Conservation (phyloP, 2,329 filamentous ascomycete species). For the Teratosphaeria epicoccoides region DNA sequence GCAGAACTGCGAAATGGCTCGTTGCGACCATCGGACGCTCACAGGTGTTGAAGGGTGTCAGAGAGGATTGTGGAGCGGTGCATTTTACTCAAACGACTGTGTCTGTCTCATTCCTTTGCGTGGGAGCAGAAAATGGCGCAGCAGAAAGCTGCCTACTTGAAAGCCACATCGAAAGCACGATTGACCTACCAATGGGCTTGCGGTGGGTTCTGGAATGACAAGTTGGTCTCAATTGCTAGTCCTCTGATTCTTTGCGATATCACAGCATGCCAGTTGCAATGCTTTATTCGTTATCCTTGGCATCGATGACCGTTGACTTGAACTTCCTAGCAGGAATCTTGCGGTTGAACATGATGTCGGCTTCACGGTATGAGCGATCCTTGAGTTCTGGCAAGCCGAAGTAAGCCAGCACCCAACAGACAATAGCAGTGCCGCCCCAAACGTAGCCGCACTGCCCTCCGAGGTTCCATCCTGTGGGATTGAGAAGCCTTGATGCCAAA, state of each 20-base stretch:
- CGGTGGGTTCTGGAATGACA: no score
- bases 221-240: no score
- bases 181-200: no score
- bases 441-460: slow-evolving; percentile 39
- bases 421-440: slow-evolving; percentile 35
- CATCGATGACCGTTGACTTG: slow-evolving; percentile 34
- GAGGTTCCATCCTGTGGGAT: slow-evolving; percentile 25
- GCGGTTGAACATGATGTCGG: slow-evolving; percentile 37
- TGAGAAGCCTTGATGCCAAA: slow-evolving; percentile 13
- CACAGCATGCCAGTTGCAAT: background rate
- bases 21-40: no score
- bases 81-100: no score
- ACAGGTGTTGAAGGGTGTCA: no score
- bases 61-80: no score
- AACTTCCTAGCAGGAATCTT: slow-evolving; percentile 34
- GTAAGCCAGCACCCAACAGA: slow-evolving; percentile 33
- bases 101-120: no score
- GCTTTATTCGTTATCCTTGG: slow-evolving; percentile 2
- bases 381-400: slow-evolving; percentile 38
- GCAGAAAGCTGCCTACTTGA: no score
- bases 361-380: slow-evolving; percentile 36
- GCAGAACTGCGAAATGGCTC: no score
- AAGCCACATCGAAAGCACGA: no score
- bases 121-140: no score
- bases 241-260: background rate